Base-by-base conservation (phyloP, 805 yeast species). In the Torulaspora quercuum region DNA sequence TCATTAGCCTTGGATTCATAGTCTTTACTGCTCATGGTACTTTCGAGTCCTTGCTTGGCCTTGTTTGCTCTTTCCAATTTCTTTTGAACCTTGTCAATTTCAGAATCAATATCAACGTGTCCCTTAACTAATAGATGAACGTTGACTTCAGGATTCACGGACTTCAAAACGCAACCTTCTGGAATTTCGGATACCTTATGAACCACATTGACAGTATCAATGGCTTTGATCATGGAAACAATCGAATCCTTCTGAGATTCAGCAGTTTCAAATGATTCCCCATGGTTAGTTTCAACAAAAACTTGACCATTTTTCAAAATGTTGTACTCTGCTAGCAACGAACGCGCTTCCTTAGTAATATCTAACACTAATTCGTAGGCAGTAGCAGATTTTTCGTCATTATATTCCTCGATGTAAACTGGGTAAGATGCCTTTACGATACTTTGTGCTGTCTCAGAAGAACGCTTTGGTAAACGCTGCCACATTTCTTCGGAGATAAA, bases 401-500 rank as follows among this genome's bases (percentile, higher is more conserved):
- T 78, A 45, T 76, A 84, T 37, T 75, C 76, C 37, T 67, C 52
- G 35, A 69, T 68, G 63, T 69, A 81, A 37, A 64, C 74, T 39
- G 98, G 98, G 70, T 79, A 92, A 33, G 70, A 52, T 26, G 96
- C 95, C 58, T 77, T 76, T 34, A 79, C 80, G 61, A 92, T 87
- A 13, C 96, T 74, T 34, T 64, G 68, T 17, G 87, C 70, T 14
- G 66, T 65, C 53, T 85, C 96, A 36, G 78, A 68, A 6, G 76
- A 73, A 60, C 96, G 80, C 57, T 83, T 82, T 53, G 97, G 97
- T 57, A 92, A 70, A 67, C 97, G 85, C 71, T 92, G 98, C 97
- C 97, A 92, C 85, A 92, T 78, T 72, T 92, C 98, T 67, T 92
- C 98, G 31, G 97, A 82, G 50, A 92, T 71, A 61, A 78, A 92